A percentile compares a stretch with the other conserved stretches of the same genome.
These are phyloP conservation scores for Umbellularia californica DNA, from an alignment of 164 flowering plant species.

Conservation along the genomic window DNA sequence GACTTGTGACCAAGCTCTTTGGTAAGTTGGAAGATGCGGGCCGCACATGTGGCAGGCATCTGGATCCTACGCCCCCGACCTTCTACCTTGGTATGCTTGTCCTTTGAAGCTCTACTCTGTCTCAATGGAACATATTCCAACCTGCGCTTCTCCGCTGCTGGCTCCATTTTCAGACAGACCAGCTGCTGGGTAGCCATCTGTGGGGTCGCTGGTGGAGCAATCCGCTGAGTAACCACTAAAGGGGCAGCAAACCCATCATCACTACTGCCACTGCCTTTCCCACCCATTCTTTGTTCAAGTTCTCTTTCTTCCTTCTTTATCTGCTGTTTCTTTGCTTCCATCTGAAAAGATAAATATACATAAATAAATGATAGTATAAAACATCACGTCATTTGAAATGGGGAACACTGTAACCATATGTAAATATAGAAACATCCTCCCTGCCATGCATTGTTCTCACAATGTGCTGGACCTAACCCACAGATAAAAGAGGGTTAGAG, in stretches of 20 bases:
- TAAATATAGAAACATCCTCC: too few relatives aligned
- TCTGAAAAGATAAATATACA: background rate
- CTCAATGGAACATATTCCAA: background rate
- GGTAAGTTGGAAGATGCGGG: slow-evolving; percentile 27
- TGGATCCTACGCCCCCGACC: slow-evolving; percentile 28
- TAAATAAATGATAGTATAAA: background rate
- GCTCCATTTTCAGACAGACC: slow-evolving; percentile 7
- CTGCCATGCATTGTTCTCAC: too few relatives aligned
- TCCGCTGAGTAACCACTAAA: background rate
- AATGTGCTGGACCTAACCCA: too few relatives aligned
- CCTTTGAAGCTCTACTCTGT: slow-evolving; percentile 7
- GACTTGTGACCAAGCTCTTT: slow-evolving; percentile 26
- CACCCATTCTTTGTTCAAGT: background rate
- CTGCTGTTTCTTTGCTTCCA: slow-evolving; percentile 4
- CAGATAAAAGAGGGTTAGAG: too few relatives aligned
- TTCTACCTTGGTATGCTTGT: slow-evolving; percentile 24
- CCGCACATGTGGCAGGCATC: slow-evolving; percentile 29
- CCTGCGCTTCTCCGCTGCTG: background rate
- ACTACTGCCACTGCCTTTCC: slow-evolving; percentile 6
- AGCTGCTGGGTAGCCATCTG: background rate
- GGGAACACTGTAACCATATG: too few relatives aligned
- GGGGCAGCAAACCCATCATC: slow-evolving; percentile 1
- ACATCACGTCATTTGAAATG: too few relatives aligned
- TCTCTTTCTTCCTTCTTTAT: slow-evolving; percentile 6
- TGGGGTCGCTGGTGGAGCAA: background rate